These are phyloP conservation scores for Lipomyces yamadae DNA, from an alignment of 805 yeast genomes.

Conservation along the genomic window DNA sequence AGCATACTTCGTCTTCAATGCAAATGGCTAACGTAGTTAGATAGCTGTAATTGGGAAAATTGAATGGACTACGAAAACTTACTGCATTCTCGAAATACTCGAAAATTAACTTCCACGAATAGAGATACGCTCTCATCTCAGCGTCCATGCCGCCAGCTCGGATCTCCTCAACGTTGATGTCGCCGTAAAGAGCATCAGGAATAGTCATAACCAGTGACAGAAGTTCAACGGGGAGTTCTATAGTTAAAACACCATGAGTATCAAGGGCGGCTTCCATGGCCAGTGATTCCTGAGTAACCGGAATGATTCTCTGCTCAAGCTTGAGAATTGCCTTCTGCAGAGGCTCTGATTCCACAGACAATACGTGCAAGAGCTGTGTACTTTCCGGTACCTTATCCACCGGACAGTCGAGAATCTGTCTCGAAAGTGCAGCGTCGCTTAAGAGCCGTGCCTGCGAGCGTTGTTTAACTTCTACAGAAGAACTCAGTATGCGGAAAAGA, in stretches of 20 bases:
- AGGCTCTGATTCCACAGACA: conserved; percentile 30
- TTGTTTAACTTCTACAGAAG: conserved; percentile 12
- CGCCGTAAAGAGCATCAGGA: conserved; percentile 24
- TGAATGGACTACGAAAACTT: conserved; percentile 3
- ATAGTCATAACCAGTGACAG: conserved; percentile 44
- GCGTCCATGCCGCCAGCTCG: conserved; percentile 21
- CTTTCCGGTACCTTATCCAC: conserved; percentile 19
- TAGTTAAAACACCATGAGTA: conserved; percentile 36
- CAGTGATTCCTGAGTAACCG: conserved; percentile 54
- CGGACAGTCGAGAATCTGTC: conserved; percentile 26
- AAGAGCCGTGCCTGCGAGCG: conserved; percentile 24
- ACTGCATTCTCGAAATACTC: conserved; percentile 64
- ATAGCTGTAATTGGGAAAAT: not conserved
- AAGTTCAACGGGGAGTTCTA: conserved; percentile 51
- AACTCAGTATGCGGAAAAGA: conserved; percentile 11
- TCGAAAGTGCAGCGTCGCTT: conserved; percentile 27
- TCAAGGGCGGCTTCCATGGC: conserved; percentile 50
- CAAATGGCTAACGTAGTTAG: conserved; percentile 49
- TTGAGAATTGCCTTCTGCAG: conserved; percentile 51
- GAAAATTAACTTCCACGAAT: conserved; percentile 72
- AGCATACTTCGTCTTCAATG: conserved; percentile 64
- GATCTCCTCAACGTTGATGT: conserved; percentile 12
- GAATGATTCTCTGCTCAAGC: conserved; percentile 49
- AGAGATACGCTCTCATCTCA: conserved; percentile 51
- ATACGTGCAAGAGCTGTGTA: conserved; percentile 22